Evolutionary conservation across 768 basidiomycete species (phyloP).

Genomic region (Sutorius australiensis): DNA sequence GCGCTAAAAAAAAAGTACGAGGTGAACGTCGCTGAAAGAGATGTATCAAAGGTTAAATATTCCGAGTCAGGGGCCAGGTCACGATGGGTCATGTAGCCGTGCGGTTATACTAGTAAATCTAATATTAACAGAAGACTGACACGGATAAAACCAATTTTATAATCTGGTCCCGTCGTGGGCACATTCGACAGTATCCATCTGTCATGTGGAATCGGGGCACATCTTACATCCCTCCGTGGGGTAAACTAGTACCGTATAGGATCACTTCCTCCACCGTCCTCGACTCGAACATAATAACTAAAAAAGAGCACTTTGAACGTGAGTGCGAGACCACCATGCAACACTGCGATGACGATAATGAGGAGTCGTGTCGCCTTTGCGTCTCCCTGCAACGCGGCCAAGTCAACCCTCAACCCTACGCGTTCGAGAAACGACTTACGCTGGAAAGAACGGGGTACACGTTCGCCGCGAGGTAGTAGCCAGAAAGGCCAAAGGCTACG

Average conservation of each 20-base stretch:
- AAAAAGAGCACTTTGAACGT: constrained; percentile 77
- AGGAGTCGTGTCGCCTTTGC: constrained; percentile 82
- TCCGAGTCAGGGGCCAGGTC: too few relatives aligned
- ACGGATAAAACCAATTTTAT: too few relatives aligned
- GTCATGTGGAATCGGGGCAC: too few relatives aligned
- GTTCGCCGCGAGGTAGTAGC: constrained; percentile 80
- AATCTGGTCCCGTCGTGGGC: too few relatives aligned
- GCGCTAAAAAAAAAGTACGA: too few relatives aligned
- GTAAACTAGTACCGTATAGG: constrained; percentile 15
- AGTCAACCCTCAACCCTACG: not conserved
- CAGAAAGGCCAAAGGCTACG: constrained; percentile 72
- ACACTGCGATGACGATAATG: constrained; percentile 65
- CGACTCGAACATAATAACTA: constrained; percentile 45
- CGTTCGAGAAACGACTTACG: constrained; percentile 42
- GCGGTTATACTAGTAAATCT: too few relatives aligned
- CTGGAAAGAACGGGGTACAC: constrained; percentile 87
- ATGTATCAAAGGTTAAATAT: not conserved
- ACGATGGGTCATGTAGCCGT: too few relatives aligned
- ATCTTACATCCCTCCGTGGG: too few relatives aligned
- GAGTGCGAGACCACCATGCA: constrained; percentile 80
- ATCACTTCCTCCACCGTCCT: constrained; percentile 29
- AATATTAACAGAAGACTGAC: too few relatives aligned
- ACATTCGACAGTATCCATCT: too few relatives aligned
- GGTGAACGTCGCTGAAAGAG: too few relatives aligned
- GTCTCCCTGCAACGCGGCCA: constrained; percentile 56